Evolutionary conservation across 2,329 filamentous ascomycete species (phyloP).

Genomic region (Elsinoe necatrix): DNA sequence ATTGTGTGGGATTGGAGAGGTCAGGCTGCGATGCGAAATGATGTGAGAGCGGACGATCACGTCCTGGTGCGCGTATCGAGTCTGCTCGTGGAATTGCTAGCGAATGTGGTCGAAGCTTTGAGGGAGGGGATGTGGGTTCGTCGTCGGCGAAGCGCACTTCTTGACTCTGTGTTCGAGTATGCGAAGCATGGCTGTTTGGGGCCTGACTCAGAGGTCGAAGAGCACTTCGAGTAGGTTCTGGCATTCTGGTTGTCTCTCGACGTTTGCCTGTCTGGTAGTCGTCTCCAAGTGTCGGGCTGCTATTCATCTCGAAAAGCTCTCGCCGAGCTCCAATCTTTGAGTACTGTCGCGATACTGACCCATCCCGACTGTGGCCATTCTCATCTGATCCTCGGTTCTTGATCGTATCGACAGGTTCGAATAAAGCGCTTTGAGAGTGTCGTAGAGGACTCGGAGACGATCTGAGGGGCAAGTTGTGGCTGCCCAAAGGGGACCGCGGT

Average conservation of each 20-base stretch:
- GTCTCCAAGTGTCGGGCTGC: constrained; percentile 2
- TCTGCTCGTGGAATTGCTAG: constrained; percentile 30
- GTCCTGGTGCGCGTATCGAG: constrained; percentile 29
- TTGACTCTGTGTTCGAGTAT: constrained; percentile 19
- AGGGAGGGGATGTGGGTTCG: constrained; percentile 22
- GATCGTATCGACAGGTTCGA: not conserved
- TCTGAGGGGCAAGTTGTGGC: constrained; percentile 12
- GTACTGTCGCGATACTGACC: constrained; percentile 3
- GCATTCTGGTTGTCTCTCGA: not conserved
- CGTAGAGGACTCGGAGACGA: constrained; percentile 16
- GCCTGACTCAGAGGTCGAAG: constrained; percentile 18
- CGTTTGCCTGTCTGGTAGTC: not conserved
- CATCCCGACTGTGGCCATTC: constrained; percentile 2
- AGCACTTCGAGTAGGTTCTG: constrained; percentile 18
- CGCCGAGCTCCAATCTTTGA: constrained; percentile 11
- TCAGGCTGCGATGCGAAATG: constrained; percentile 27
- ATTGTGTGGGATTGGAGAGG: constrained; percentile 50
- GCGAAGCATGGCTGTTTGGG: constrained; percentile 15
- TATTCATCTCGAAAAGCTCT: constrained; percentile 14
- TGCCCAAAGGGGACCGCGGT: constrained; percentile 14
- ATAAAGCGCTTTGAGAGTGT: constrained; percentile 15
- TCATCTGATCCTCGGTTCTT: not conserved
- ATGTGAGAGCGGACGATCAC: constrained; percentile 18
- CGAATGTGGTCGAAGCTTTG: constrained; percentile 23
- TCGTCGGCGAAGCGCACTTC: constrained; percentile 18